Evolutionary conservation across 441 rosid genomes (phyloP), one percentile per base, ranked within the genome.

Genomic region (Populus trichocarpa): DNA sequence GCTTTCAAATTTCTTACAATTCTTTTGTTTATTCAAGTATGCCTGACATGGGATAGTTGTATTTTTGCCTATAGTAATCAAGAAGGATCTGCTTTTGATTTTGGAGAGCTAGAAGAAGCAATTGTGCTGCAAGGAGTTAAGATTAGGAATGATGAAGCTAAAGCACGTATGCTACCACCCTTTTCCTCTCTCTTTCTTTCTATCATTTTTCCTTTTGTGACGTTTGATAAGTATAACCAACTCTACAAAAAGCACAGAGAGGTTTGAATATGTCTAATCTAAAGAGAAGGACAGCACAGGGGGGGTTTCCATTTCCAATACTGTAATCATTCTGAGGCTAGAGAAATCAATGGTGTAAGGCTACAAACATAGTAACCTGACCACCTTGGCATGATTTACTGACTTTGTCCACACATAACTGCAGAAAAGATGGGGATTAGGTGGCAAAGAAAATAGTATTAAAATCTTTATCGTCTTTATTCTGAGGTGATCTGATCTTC

Each of bases 41-140:
- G 38, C 3, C 61, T 85, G 65, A 68, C 75, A 23, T 71, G 77
- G 75, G 22, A 36, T 78, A 9, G 26, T 46, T 25, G 63, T 77
- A 38, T 28, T 35, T 79, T 77, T 63, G 66, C 16, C 23, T 73
- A 23, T 53, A 94, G 98, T 20, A 89, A 89, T 81, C 98, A 93
- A 82, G 92, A 85, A 84, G 95, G 92, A 80, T 81, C 98, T 74
- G 80, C 94, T 69, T 96, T 96, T 83, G 98, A 91, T 86, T 95
- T 93, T 75, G 99, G 99, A 75, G 98, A 92, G 90, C 93, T 95
- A 32, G 98, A 95, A 85, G 99, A 93, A 85, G 99, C 97, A 80
- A 93, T 96, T 74, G 94, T 91, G 76, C 86, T 96, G 86, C 93
- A 90, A 86, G 99, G 98, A 81, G 89, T 89, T 70, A 86, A 88